A percentile compares a stretch with the other conserved stretches of the same genome.
Conservation (phyloP, 495 filamentous ascomycete genomes). For the Trichoderma gamsii region DNA sequence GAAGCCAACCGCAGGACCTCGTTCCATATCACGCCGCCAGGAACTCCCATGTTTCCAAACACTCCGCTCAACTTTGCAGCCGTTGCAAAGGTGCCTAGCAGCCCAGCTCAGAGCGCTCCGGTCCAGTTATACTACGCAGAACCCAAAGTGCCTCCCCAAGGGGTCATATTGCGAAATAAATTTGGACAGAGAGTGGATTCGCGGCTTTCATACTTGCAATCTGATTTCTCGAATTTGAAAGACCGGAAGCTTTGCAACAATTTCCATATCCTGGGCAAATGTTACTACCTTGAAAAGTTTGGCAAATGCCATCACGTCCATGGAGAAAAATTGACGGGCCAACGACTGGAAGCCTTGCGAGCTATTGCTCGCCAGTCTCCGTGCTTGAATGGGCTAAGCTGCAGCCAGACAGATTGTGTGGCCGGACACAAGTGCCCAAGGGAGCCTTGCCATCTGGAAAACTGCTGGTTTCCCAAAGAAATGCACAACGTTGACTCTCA, state of each 20-base stretch:
- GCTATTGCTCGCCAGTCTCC: conserved; percentile 15
- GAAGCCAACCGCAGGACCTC: conserved; percentile 7
- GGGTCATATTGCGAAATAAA: conserved; percentile 8
- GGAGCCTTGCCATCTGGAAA: not conserved
- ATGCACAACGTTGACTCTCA: conserved; percentile 16
- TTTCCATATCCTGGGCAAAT: conserved; percentile 13
- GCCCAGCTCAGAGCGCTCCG: not conserved
- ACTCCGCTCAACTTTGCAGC: not conserved
- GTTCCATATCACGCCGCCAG: conserved; percentile 12
- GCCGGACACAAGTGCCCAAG: conserved; percentile 9
- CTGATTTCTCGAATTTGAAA: not conserved
- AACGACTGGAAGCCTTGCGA: conserved; percentile 12
- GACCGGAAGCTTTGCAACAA: conserved; percentile 15
- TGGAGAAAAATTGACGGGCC: conserved; percentile 4
- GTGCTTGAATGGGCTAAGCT: conserved; percentile 7
- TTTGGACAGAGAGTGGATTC: conserved; percentile 13
- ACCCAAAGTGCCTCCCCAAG: not conserved
- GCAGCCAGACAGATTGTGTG: conserved; percentile 12
- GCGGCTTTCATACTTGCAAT: not conserved
- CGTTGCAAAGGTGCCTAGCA: not conserved
- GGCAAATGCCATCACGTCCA: conserved; percentile 16
- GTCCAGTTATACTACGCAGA: not conserved
- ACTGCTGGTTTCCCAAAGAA: conserved; percentile 15
- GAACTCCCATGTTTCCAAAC: conserved; percentile 7
- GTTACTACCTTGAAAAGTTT: not conserved